Evolutionary conservation across 2,329 filamentous ascomycete species (phyloP).

Genomic region (Xylaria sp.): DNA sequence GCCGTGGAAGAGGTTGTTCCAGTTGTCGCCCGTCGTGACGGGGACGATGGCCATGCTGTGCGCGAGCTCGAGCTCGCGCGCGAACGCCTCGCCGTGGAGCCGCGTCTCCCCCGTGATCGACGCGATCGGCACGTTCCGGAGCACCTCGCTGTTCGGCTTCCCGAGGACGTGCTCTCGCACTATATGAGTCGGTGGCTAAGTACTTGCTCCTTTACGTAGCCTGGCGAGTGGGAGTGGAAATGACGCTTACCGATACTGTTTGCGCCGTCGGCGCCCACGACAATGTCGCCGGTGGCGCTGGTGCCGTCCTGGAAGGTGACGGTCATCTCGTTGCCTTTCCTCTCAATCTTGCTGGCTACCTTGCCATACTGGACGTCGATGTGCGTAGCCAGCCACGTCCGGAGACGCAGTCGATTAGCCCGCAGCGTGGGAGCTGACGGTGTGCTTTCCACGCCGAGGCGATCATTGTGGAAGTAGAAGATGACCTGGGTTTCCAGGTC

Average conservation of each 20-base stretch:
- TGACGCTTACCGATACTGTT: slow-evolving; percentile 24
- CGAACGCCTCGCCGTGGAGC: slow-evolving; percentile 23
- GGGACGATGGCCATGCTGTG: slow-evolving; percentile 29
- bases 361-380: slow-evolving; percentile 28
- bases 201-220: too few species aligned
- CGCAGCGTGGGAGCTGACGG: slow-evolving; percentile 21
- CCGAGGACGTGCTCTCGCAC: slow-evolving; percentile 26
- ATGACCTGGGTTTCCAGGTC: slow-evolving; percentile 18
- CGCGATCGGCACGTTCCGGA: slow-evolving; percentile 26
- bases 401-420: slow-evolving; percentile 23
- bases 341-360: slow-evolving; percentile 22
- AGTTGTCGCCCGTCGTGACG: slow-evolving; percentile 14
- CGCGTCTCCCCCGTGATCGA: slow-evolving; percentile 27
- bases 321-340: slow-evolving; percentile 19
- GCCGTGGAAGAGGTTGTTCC: slow-evolving; percentile 24
- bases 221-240: too few species aligned
- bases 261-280: slow-evolving; percentile 31
- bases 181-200: slow-evolving; percentile 2
- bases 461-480: slow-evolving; percentile 21
- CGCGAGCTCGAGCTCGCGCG: slow-evolving; percentile 29
- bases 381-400: slow-evolving; percentile 26
- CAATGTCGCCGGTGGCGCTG: slow-evolving; percentile 26
- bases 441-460: slow-evolving; percentile 16
- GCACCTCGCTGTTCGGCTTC: slow-evolving; percentile 20
- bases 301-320: slow-evolving; percentile 28